Conservation (phyloP, 2,329 filamentous ascomycete species). For the Exophiala sp. region DNA sequence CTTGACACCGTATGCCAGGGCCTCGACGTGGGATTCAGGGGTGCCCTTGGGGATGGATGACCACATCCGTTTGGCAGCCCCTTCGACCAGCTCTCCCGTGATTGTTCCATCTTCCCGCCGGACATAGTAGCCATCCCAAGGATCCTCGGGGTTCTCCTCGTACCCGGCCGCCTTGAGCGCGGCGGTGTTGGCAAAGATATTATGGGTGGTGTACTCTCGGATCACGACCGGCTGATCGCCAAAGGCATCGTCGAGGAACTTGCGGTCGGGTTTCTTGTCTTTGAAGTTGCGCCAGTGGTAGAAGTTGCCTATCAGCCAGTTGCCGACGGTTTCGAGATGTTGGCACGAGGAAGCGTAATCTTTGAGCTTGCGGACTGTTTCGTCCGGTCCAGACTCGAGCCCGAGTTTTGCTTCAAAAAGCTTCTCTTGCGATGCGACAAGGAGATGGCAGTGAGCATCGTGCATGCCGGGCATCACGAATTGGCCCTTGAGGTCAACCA, state of each 20-base stretch:
- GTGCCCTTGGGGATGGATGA: constrained; percentile 9
- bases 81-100: constrained; percentile 17
- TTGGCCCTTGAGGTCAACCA: constrained; percentile 29
- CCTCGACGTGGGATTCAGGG: constrained; percentile 11
- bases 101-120: constrained; percentile 15
- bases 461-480: constrained; percentile 38
- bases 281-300: constrained; percentile 12
- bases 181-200: constrained; percentile 15
- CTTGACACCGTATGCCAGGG: constrained; percentile 29
- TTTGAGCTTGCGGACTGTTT: constrained; percentile 7
- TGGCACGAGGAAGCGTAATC: constrained; percentile 11
- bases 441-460: constrained; percentile 35
- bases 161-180: constrained; percentile 13
- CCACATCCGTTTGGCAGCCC: constrained; percentile 8
- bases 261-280: constrained; percentile 12
- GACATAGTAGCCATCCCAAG: constrained; percentile 13
- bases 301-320: constrained; percentile 20
- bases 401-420: constrained; percentile 14
- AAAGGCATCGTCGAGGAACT: constrained; percentile 17
- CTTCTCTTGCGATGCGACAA: constrained; percentile 10
- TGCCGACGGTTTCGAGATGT: constrained; percentile 9
- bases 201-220: constrained; percentile 13
- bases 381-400: constrained; percentile 6
- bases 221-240: constrained; percentile 15
- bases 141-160: constrained; percentile 12